phyloP scores from a whole-genome alignment of 306 rosid species.

The Rosa lucieae region DNA sequence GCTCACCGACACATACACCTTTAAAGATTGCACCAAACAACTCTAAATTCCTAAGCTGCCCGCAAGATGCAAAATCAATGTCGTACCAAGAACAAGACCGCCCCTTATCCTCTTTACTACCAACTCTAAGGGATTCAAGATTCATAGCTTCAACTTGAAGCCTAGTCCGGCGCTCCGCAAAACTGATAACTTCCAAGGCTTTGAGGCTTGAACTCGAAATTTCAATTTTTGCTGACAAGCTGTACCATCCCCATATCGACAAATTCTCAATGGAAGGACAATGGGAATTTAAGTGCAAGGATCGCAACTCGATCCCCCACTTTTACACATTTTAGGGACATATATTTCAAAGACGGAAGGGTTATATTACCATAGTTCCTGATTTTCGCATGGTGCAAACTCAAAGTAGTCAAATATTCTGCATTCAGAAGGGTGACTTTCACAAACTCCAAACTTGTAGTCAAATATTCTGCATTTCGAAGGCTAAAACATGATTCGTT shows the following conservation, averaged over 20 bases:
- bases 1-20: not conserved
- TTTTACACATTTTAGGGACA: not conserved
- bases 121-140: not conserved
- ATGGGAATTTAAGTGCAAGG: not conserved
- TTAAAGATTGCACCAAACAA: not conserved
- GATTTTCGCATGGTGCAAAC: not conserved
- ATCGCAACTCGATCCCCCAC: not conserved
- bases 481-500: not conserved
- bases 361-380: not conserved
- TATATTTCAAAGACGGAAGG: not conserved
- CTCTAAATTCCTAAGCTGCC: not conserved
- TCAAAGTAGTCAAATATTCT: no score
- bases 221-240: not conserved
- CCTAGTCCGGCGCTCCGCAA: not conserved
- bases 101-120: not conserved
- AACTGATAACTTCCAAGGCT: not conserved
- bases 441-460: not conserved
- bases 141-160: not conserved
- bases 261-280: not conserved
- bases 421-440: no score
- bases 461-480: not conserved
- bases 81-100: no score
- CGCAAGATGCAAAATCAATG: not conserved
- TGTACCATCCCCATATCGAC: not conserved
- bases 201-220: not conserved